These are phyloP conservation scores for Melampsora medusae DNA, from an alignment of 1,284 basidiomycete genomes.

Conservation along the genomic window DNA sequence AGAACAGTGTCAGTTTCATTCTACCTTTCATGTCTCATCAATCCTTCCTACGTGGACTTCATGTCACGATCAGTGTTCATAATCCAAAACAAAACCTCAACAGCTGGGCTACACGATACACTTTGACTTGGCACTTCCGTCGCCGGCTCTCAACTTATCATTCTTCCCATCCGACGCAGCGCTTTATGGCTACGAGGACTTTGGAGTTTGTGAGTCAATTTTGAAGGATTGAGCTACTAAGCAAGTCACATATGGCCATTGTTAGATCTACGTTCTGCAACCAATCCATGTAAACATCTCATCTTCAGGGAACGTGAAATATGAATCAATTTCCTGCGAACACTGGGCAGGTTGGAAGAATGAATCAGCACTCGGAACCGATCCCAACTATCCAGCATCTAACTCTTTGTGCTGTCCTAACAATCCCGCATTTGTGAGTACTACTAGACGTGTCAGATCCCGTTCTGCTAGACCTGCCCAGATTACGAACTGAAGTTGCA, in stretches of 20 bases:
- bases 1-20: slow-evolving; percentile 6
- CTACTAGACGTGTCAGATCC: no score
- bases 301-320: slow-evolving; percentile 26
- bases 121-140: slow-evolving; percentile 38
- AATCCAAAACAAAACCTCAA: neutral
- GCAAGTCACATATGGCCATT: no score
- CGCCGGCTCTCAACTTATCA: slow-evolving; percentile 26
- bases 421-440: slow-evolving; percentile 22
- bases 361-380: slow-evolving; percentile 9
- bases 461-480: no score
- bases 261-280: no score
- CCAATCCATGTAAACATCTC: no score
- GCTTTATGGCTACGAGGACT: slow-evolving; percentile 33
- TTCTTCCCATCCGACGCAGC: slow-evolving; percentile 28
- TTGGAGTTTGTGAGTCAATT: slow-evolving; percentile 22
- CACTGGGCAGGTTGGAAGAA: slow-evolving; percentile 35
- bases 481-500: no score
- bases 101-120: slow-evolving; percentile 21
- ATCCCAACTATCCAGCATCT: slow-evolving; percentile 23
- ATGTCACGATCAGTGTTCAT: neutral
- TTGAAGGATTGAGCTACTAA: neutral
- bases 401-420: slow-evolving; percentile 22
- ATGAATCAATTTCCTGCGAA: slow-evolving; percentile 28
- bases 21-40: neutral
- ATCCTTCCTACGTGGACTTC: neutral